Evolutionary conservation across 768 basidiomycete genomes (phyloP).

Genomic region (Agrocybe chaxingu): DNA sequence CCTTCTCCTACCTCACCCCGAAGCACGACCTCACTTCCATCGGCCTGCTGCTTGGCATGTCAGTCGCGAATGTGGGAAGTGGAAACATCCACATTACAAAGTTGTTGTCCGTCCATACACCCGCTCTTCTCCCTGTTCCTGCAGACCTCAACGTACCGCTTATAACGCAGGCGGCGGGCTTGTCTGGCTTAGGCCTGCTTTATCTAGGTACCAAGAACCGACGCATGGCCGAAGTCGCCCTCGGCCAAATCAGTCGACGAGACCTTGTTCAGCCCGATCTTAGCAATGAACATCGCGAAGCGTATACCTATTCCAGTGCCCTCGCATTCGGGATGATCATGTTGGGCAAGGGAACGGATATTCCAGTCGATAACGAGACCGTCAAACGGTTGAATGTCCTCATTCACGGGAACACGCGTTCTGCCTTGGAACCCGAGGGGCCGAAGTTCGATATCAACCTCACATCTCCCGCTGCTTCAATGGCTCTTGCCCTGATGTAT

Average conservation of each 20-base stretch:
- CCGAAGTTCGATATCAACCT: conserved; percentile 76
- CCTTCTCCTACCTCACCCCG: conserved; percentile 91
- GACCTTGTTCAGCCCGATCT: conserved; percentile 81
- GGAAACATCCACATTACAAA: conserved; percentile 88
- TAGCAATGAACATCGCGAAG: conserved; percentile 86
- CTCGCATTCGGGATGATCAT: conserved; percentile 96
- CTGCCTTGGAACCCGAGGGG: conserved; percentile 31
- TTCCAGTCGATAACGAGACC: conserved; percentile 73
- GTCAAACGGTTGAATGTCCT: conserved; percentile 69
- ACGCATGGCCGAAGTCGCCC: conserved; percentile 89
- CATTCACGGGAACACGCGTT: conserved; percentile 66
- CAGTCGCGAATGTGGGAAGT: conserved; percentile 85
- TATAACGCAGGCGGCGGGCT: conserved; percentile 84
- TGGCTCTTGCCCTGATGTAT: conserved; percentile 92
- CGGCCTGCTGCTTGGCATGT: conserved; percentile 88
- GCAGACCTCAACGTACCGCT: conserved; percentile 90
- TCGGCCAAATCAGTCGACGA: conserved; percentile 76
- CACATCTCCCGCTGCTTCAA: conserved; percentile 87
- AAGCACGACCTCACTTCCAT: conserved; percentile 96
- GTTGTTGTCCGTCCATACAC: conserved; percentile 88
- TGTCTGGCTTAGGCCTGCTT: conserved; percentile 84
- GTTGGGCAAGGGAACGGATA: conserved; percentile 79
- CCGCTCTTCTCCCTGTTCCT: conserved; percentile 85
- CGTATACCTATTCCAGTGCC: conserved; percentile 86
- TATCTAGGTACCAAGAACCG: conserved; percentile 87